Evolutionary conservation across 2,329 filamentous ascomycete species (phyloP), one percentile per base, ranked within the genome.

Genomic region (Ustilaginoidea virens): DNA sequence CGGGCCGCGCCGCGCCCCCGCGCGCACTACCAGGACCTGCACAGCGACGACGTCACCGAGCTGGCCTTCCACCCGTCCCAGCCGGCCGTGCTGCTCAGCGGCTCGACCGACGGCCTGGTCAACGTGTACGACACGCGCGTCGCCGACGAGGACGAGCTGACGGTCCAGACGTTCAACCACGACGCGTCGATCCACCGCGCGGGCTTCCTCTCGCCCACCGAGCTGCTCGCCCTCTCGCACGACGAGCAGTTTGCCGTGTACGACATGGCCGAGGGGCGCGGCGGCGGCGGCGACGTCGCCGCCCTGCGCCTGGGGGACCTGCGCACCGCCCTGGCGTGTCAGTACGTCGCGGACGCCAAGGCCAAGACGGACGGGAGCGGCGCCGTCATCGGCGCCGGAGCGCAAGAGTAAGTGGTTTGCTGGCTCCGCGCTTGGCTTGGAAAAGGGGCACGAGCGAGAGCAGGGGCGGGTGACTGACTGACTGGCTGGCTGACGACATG

Each of bases 221-320:
- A 78, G 43, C 66, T 85, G 18, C 82, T 73, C 37, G 78, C 77
- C 4, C 54, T 86, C 7, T 81, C 77, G 1, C 79, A 83, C 33
- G 81, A 87, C 46, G 81, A 90, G 56, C 74, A 71, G 33, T 68
- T 85, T 36, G 74, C 77, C 12, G 63, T 85, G 33, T 83, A 85
- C 47, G 68, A 75, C 36, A 56, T 80, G 31, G 68, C 72, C 27
- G 76, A 78, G 37, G 66, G 67, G 22, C 56, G 60, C n/a, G 65
- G 69, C 25, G 68, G 68, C 12, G 74, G 71, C 7, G 67, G 68
- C 12, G 74, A 71, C 7, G 58, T 64, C 2, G 65, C 69, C 2
- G 57, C 57, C 1, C 47, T 50, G 14, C 56, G 69, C 37, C 75
- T 81, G 44, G 80, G 80, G 3, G 80, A 90, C 44, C 59, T 83